Conservation (phyloP, 2,329 filamentous ascomycete genomes). For the Eurotiales sp. region DNA sequence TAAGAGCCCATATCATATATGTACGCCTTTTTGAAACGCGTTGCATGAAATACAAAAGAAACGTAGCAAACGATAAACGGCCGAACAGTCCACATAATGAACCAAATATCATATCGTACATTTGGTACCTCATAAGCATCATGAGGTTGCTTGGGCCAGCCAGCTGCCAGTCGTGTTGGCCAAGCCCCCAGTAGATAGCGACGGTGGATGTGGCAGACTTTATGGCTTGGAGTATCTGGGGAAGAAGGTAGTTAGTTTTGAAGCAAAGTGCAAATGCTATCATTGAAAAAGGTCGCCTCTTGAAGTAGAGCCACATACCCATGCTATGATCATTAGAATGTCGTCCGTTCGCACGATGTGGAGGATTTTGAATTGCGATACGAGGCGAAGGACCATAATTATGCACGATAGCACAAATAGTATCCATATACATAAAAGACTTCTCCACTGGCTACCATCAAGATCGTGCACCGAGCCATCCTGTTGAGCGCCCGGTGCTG, state of each 20-base stretch:
- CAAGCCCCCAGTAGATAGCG: constrained; percentile 18
- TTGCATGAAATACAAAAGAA: constrained; percentile 17
- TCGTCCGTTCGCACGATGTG: constrained; percentile 8
- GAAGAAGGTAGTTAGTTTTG: background rate
- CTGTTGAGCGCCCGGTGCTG: background rate
- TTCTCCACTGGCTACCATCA: background rate
- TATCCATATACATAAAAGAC: constrained; percentile 9
- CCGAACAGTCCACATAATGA: constrained; percentile 17
- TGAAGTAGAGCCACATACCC: constrained; percentile 1
- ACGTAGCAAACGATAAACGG: constrained; percentile 19
- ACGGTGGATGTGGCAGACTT: constrained; percentile 13
- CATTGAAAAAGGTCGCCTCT: background rate
- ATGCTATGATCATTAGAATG: constrained; percentile 15
- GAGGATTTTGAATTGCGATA: constrained; percentile 9
- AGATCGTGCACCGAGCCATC: background rate
- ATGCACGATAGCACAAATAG: constrained; percentile 8
- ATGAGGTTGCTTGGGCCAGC: background rate
- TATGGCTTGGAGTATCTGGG: constrained; percentile 7
- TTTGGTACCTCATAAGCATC: constrained; percentile 16
- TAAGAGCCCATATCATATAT: constrained; percentile 17
- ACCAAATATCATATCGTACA: constrained; percentile 17
- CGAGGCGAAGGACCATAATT: constrained; percentile 10
- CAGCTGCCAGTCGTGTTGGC: constrained; percentile 16
- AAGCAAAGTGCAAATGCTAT: background rate
- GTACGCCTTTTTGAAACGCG: constrained; percentile 12